Conservation (phyloP, 1,139 yeast genomes). For the Geotrichum klebahnii region DNA sequence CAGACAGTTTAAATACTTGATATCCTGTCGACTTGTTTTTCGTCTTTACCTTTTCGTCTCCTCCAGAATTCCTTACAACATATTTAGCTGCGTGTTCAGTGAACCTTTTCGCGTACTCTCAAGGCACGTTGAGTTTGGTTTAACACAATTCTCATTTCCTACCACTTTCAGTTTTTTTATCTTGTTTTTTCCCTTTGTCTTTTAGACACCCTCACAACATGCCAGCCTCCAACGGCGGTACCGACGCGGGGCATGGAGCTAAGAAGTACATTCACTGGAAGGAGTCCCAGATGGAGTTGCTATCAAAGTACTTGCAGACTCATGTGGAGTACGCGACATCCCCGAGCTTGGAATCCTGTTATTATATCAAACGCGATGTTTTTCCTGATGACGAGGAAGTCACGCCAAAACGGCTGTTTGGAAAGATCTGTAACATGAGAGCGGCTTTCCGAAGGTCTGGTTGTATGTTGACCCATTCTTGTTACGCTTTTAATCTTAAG, state of each 20-base stretch:
- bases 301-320: slow-evolving; percentile 16
- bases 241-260: slow-evolving; percentile 2
- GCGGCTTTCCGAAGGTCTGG: slow-evolving; percentile 21
- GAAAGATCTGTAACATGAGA: slow-evolving; percentile 23
- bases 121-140: too few species aligned
- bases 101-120: too few species aligned
- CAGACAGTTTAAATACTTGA: too few species aligned
- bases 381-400: slow-evolving; percentile 22
- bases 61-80: too few species aligned
- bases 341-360: slow-evolving; percentile 20
- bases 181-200: not conserved
- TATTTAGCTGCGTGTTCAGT: too few species aligned
- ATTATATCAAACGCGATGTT: slow-evolving; percentile 18
- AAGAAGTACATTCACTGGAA: slow-evolving; percentile 22
- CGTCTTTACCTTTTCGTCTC: too few species aligned
- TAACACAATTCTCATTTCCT: not conserved
- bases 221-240: slow-evolving; percentile 9
- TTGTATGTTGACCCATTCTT: not conserved
- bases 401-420: slow-evolving; percentile 22
- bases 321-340: slow-evolving; percentile 22
- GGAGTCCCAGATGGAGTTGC: slow-evolving; percentile 20
- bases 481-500: too few species aligned
- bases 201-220: not conserved
- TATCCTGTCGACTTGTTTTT: not conserved
- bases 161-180: too few species aligned